Percentiles rank a stretch among this genome's conserved stretches.
These are phyloP conservation scores for Saxispiralis lemnorum DNA, from an alignment of 495 filamentous ascomycete species.

Conservation along the genomic window DNA sequence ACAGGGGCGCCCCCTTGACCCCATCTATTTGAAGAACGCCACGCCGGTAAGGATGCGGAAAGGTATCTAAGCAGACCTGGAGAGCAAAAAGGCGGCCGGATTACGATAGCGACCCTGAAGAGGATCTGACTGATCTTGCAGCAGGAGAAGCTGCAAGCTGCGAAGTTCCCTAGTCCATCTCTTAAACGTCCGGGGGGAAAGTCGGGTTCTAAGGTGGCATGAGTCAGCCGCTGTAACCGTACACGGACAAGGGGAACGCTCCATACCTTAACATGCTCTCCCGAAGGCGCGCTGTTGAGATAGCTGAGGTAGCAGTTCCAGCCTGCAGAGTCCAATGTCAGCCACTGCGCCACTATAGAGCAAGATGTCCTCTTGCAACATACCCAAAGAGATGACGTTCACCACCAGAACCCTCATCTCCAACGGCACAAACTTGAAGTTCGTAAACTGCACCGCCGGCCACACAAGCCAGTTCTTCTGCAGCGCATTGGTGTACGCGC, in stretches of 20 bases:
- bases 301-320: slow-evolving; percentile 95
- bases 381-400: slow-evolving; percentile 63
- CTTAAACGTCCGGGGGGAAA: slow-evolving; percentile 14
- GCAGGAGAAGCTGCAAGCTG: no score
- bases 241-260: neutral
- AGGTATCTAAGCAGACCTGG: no score
- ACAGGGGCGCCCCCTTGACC: no score
- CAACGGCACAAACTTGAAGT: slow-evolving; percentile 80
- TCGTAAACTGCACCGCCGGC: slow-evolving; percentile 77
- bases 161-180: no score
- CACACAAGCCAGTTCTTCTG: slow-evolving; percentile 80
- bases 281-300: slow-evolving; percentile 39
- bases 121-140: no score
- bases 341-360: slow-evolving; percentile 1
- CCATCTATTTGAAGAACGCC: no score
- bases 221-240: neutral
- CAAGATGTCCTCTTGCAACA: slow-evolving; percentile 18
- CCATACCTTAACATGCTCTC: slow-evolving; percentile 3
- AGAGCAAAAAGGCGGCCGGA: no score
- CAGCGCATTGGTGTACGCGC: slow-evolving; percentile 49
- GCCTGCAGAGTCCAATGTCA: slow-evolving; percentile 32
- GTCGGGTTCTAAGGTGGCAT: slow-evolving; percentile 3
- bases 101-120: no score
- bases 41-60: no score
- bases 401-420: slow-evolving; percentile 76